phyloP scores from a whole-genome alignment of 2,329 filamentous ascomycete genomes.

The Aurifilum marmelostoma region DNA sequence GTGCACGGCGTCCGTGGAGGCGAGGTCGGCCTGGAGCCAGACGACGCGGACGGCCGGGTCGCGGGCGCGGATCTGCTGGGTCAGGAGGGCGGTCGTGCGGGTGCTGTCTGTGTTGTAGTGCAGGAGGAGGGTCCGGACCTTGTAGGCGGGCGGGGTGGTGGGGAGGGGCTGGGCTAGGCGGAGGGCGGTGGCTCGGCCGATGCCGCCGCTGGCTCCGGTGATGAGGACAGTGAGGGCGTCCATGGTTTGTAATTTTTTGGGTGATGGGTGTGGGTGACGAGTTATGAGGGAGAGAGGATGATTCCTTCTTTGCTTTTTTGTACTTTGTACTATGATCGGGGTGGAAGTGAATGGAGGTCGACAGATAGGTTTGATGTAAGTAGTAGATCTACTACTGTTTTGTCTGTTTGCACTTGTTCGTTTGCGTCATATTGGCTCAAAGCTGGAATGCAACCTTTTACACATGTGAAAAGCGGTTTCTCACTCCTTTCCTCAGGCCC shows the following conservation, averaged over 20 bases:
- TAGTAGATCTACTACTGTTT: no score
- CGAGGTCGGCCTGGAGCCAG: constrained; percentile 25
- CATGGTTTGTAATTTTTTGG: no score
- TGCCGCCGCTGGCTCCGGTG: constrained; percentile 26
- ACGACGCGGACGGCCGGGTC: constrained; percentile 11
- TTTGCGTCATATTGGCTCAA: background rate
- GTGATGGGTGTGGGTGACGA: no score
- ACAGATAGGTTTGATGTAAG: no score
- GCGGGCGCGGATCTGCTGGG: constrained; percentile 2
- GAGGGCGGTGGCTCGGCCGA: constrained; percentile 24
- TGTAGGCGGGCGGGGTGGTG: constrained; percentile 12
- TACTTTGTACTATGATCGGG: background rate
- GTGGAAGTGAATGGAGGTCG: background rate
- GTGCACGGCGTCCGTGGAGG: background rate
- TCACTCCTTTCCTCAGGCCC: no score
- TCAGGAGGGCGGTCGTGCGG: constrained; percentile 3
- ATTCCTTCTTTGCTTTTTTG: no score
- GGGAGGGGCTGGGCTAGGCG: constrained; percentile 18
- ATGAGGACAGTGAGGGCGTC: constrained; percentile 19
- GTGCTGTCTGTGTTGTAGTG: constrained; percentile 19
- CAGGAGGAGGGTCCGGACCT: constrained; percentile 22
- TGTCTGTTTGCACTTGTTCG: no score
- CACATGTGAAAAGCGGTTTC: background rate
- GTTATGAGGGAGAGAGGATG: no score
- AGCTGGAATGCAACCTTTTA: background rate